Conservation (phyloP, 2,329 filamentous ascomycete species). For the Claviceps digitariae region DNA sequence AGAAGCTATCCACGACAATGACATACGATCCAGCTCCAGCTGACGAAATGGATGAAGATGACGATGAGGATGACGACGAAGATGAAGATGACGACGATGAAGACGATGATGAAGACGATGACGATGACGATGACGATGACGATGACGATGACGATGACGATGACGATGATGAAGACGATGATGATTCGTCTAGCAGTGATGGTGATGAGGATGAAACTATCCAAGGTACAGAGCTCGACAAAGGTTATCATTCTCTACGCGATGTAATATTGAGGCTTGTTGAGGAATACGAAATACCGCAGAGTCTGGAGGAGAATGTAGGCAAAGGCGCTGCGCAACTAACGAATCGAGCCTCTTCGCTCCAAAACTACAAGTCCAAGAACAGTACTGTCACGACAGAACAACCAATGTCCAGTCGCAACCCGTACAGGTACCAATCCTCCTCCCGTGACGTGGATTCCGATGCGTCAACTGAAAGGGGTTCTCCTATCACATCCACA, state of each 20-base stretch:
- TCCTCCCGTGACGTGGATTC: conserved; percentile 5
- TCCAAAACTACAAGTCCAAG: conserved; percentile 46
- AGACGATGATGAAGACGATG: conserved; percentile 51
- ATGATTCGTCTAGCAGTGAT: conserved; percentile 45
- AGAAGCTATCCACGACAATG: conserved; percentile 56
- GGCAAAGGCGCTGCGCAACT: conserved; percentile 45
- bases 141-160: conserved; percentile 57
- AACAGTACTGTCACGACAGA: conserved; percentile 42
- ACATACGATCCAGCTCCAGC: conserved; percentile 56
- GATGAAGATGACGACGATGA: conserved; percentile 50
- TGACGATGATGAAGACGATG: conserved; percentile 51
- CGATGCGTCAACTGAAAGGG: conserved; percentile 4
- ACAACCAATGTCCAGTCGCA: conserved; percentile 40
- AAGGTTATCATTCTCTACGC: conserved; percentile 69
- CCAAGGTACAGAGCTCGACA: conserved; percentile 51
- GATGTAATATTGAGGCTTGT: conserved; percentile 70
- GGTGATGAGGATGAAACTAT: conserved; percentile 49
- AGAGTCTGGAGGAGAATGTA: conserved; percentile 48
- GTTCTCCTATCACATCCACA: background rate
- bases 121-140: conserved; percentile 44
- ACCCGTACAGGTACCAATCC: conserved; percentile 37
- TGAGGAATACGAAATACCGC: conserved; percentile 68
- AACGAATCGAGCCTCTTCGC: conserved; percentile 53
- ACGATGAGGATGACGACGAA: conserved; percentile 51
- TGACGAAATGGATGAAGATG: too few relatives aligned